Evolutionary conservation across 164 flowering plant genomes (phyloP), one percentile per base, ranked within the genome.

Genomic region (Vitis riparia): DNA sequence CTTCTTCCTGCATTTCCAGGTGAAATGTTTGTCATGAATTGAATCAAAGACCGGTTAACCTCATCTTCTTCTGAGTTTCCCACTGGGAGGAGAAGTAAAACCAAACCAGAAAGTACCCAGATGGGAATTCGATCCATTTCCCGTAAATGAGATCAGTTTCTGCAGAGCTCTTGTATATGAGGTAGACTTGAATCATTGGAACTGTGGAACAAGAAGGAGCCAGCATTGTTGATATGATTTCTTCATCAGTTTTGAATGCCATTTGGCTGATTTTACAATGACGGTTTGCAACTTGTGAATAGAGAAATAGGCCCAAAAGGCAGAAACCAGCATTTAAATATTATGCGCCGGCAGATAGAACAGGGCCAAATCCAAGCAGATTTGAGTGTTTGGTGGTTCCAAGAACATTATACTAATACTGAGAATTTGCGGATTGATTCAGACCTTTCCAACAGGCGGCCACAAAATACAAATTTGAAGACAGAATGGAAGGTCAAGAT

Each of bases 21-120:
- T 2, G 80, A 55, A 5, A 85, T 37, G 80, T 59, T 78, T 76
- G 47, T 29, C 85, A 85, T 81, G 79, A 85, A 83, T 11, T 67
- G 52, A 15, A 77, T 67, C 15, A 85, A 59, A 1, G 85, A 71
- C 1, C 16, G 37, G 56, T 50, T 76, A 68, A 73, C 78, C 17
- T 65, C 69, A 8, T 51, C 62, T 14, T 73, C 74, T 64, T 75
- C 84, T 15, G 84, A 74, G 37, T 67, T 69, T 11, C 69, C 65
- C 50, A 51, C 2, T 9, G 30, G 49, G 8, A 48, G 55, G 67
- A 71, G 49, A n/a, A 83, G 70, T 52, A 67, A 47, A 53, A 71
- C 52, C 60, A 69, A 74, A 62, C 75, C 37, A 48, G 64, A 37
- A 10, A 63, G 59, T 2, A 53, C 70, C 70, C 76, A 60, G 37